phyloP scores from a whole-genome alignment of 345 rosid species.

The Eucalyptus tenuipes region DNA sequence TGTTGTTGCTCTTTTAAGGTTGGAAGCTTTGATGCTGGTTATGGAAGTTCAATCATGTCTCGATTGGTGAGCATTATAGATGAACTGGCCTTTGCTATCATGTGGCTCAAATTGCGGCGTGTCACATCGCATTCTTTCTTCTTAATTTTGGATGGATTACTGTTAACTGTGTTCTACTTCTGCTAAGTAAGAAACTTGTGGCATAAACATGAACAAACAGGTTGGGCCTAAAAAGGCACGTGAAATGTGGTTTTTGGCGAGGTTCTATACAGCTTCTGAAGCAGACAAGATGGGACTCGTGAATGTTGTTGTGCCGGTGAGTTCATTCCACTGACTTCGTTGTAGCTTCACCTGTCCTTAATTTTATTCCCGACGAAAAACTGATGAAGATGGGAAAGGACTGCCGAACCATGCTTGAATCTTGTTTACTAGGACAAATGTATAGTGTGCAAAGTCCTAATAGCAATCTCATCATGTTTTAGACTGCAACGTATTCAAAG shows the following conservation, averaged over 20 bases:
- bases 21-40: conserved; percentile 98
- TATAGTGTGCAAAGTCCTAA: not conserved
- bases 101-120: not conserved
- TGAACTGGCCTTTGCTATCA: not conserved
- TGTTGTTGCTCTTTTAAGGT: conserved; percentile 31
- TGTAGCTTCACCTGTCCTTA: not conserved
- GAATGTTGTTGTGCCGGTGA: conserved; percentile 75
- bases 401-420: not conserved
- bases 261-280: conserved; percentile 81
- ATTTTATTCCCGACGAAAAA: not conserved
- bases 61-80: conserved; percentile 49
- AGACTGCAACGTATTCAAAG: not conserved
- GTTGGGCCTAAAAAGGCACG: conserved; percentile 93
- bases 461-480: not conserved
- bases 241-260: conserved; percentile 88
- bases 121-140: not conserved
- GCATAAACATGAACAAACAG: conserved; percentile 10
- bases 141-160: not conserved
- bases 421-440: not conserved
- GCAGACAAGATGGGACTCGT: conserved; percentile 97
- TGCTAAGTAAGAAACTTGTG: not conserved
- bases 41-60: conserved; percentile 94
- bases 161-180: not conserved
- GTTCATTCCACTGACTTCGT: not conserved
- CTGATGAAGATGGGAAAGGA: not conserved